Base-by-base conservation (phyloP, 2,329 filamentous ascomycete genomes). In the Ustilaginoidea virens region DNA sequence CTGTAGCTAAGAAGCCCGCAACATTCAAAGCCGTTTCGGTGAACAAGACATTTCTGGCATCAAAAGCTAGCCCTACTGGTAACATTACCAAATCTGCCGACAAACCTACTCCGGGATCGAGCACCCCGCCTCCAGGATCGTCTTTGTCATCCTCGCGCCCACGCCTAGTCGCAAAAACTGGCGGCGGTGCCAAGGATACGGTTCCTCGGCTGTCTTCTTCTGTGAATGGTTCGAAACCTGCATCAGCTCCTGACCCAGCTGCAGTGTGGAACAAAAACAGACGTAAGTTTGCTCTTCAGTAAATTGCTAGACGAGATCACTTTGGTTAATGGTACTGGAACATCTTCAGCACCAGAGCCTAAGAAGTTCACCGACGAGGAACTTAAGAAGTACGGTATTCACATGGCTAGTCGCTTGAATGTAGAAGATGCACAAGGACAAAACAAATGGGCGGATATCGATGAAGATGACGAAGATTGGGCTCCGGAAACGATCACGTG, bases 221-320 rank as follows among this genome's bases (percentile, higher is more conserved):
- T 6, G 41, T 63, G 43, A 75, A 72, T 43, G 68, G 71, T 35
- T 66, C 67, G 29, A 74, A 75, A 37, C 44, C 65, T 19, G 61
- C 65, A 12, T 47, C 66, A 35, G 73, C 71, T 16, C 78, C 80
- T 10, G 80, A 86, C 49, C 65, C 69, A 17, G 80, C 61, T 50
- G 77, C 68, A 30, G 80, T 92, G 23, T 92, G 82, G 82, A 92
- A 90, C 57, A 86, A 85, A 55, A 92, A 90, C 49, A 67, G 76
- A 60, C 79, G 80, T 78, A 68, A 49, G 75, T 59, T 29, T 17
- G 7, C 13, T n/a, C 14, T n/a, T 9, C 3, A 24, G 7, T 13
- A 5, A 10, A n/a, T n/a, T n/a, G n/a, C n/a, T n/a, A n/a, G n/a
- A n/a, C n/a, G n/a, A n/a, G n/a, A n/a, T n/a, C n/a, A n/a, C n/a